Evolutionary conservation across 2,329 filamentous ascomycete species (phyloP), one percentile per base, ranked within the genome.

Genomic region (Cytospora piceae): DNA sequence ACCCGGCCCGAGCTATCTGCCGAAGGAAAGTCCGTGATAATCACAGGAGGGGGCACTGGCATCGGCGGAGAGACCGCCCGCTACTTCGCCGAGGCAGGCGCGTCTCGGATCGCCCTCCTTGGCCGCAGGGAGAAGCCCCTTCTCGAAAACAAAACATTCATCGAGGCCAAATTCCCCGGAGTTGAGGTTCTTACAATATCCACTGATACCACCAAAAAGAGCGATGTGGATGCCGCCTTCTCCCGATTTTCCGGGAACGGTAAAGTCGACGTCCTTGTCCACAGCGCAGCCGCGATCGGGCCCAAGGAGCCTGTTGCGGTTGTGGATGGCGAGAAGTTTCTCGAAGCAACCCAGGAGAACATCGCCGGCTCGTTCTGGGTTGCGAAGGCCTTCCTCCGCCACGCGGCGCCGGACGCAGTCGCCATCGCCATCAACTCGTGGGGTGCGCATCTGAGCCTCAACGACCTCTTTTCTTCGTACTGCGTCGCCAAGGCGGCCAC

Each of bases 401-500:
- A 27, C 66, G 27, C 53, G 62, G 12, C 34, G 17, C 34, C 55
- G 20, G 58, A 60, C 14, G 49, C 42, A 0, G 39, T 61, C 20
- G 58, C 58, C 49, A n/a, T 51, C 29, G 58, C 42, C 5, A 24
- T 58, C 37, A 58, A 42, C 56, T 58, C 56, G 27, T 37, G 42
- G 27, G 20, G 8, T 6, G 58, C 49, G 29, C 58, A 61, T 11
- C 29, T 69, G 64, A 12, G 59, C 68, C 1, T 66, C 63, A 20
- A n/a, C 60, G 17, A 69, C 62, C 1, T 32, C 55, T 5, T 71
- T 17, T 2, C 56, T 1, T 6, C 56, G 15, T 46, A 71, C 31
- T 34, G 64, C 14, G 51, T 66, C 6, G 64, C 69, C 5, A 71
- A 71, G 53, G 32, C 67, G 7, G 69, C 69, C 7, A 31, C 52